Evolutionary conservation across 441 rosid species (phyloP), one percentile per base, ranked within the genome.

Genomic region (Biscutella laevigata): DNA sequence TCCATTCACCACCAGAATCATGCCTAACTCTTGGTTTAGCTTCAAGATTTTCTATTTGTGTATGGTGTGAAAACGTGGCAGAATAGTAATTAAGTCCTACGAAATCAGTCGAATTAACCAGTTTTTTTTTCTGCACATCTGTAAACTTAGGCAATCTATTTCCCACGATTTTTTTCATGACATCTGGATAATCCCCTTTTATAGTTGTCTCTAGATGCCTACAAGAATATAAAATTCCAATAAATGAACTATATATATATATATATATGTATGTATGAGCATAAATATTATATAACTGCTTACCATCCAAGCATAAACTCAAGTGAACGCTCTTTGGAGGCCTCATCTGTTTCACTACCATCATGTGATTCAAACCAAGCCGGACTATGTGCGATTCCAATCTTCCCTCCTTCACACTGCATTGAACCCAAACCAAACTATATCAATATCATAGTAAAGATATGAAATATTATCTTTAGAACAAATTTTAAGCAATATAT

Each of bases 121-220:
- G 5, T 67, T 65, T 19, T 11, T 8, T 7, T 1, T 71, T 52
- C 20, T 73, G 39, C 0, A n/a, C 30, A 16, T 32, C 2, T 0
- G 60, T 56, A 40, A 73, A 73, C n/a, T 57, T 57, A 3, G 77
- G 77, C 53, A 73, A 38, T 17, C 71, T 44, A 2, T 24, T 38
- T 7, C 71, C 74, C 4, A 69, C 64, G 7, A 61, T 5, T 1
- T 17, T 4, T 21, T 55, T 29, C 74, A 73, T 65, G 14, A 3
- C 46, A 9, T 53, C 39, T 5, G 74, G 74, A 30, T 73, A 69
- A 5, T 66, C 53, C 5, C 77, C 74, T 3, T 0, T 25, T 3
- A 27, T 37, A 10, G 67, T 0, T 5, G 77, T 66, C 9, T 73
- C 52, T 7, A 46, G 2, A 46, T 26, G 36, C 52, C 52, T 45